A percentile compares a stretch with the other conserved stretches of the same genome.
Evolutionary conservation across 768 basidiomycete species (phyloP).

Genomic region (Tephrocybe sp.): DNA sequence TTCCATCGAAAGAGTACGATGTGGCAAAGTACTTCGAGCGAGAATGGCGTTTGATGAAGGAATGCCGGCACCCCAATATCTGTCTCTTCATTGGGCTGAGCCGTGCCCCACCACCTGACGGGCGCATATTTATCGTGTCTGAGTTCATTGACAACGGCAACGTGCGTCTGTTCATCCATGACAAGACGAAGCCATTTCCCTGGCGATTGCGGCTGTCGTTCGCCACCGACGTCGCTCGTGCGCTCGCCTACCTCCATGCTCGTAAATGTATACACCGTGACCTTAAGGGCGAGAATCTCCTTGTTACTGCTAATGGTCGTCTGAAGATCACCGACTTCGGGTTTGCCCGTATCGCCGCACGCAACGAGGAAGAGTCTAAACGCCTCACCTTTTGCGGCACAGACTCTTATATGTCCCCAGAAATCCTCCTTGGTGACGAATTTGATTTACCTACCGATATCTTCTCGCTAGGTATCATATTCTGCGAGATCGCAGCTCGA

Average conservation of each 20-base stretch:
- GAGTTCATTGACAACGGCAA: conserved; percentile 95
- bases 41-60: conserved; percentile 98
- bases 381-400: conserved; percentile 87
- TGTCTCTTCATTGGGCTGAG: conserved; percentile 91
- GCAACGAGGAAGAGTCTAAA: conserved; percentile 86
- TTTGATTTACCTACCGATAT: conserved; percentile 95
- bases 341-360: conserved; percentile 90
- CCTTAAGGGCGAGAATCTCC: conserved; percentile 95
- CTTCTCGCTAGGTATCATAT: conserved; percentile 89
- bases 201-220: conserved; percentile 95
- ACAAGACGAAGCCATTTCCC: conserved; percentile 79
- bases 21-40: conserved; percentile 97
- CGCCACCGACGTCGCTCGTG: conserved; percentile 90
- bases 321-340: conserved; percentile 99
- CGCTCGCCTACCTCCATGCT: conserved; percentile 96
- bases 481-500: conserved; percentile 87
- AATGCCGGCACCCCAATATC: conserved; percentile 89
- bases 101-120: conserved; percentile 71
- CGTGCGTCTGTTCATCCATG: conserved; percentile 86
- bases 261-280: conserved; percentile 88
- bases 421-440: conserved; percentile 86
- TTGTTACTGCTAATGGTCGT: conserved; percentile 91
- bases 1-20: conserved; percentile 89
- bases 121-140: conserved; percentile 90
- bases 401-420: conserved; percentile 95